A percentile compares a stretch with the other conserved stretches of the same genome.
Conservation (phyloP, 176 grass and related monocot genomes). For the Secale cereale region DNA sequence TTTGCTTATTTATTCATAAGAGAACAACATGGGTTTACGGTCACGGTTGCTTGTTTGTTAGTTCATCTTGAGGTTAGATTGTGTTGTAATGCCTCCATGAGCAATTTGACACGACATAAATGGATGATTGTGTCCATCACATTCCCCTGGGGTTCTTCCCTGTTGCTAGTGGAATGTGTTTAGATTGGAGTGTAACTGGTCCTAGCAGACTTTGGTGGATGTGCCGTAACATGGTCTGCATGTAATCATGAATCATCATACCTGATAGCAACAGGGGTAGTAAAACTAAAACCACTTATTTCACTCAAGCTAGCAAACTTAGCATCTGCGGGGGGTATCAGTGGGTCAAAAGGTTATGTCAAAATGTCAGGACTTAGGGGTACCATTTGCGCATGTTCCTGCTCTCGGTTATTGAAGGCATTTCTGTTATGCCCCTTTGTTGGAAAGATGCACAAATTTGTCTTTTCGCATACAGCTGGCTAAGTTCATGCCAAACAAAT, state of each 20-base stretch:
- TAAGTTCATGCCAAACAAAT: neutral
- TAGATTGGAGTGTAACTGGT: neutral
- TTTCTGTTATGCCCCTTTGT: neutral
- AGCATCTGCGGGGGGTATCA: neutral
- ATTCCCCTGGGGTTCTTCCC: neutral
- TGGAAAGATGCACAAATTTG: neutral
- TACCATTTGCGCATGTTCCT: neutral
- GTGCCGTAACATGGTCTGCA: neutral
- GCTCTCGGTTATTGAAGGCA: neutral
- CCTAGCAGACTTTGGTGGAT: neutral
- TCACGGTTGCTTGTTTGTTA: neutral
- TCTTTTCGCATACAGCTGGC: neutral
- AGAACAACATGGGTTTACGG: neutral
- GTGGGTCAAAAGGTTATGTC: neutral
- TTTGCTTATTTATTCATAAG: neutral
- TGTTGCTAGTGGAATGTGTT: neutral
- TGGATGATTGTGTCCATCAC: neutral
- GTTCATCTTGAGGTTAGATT: neutral
- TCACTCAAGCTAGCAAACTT: neutral
- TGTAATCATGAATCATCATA: neutral
- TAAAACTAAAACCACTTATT: conserved; percentile 15
- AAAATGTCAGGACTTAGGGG: neutral
- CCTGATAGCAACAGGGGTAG: neutral
- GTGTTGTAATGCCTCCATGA: neutral
- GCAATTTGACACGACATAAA: neutral